Conservation (phyloP, 148 eudicot species). For the Silene uniflora region DNA sequence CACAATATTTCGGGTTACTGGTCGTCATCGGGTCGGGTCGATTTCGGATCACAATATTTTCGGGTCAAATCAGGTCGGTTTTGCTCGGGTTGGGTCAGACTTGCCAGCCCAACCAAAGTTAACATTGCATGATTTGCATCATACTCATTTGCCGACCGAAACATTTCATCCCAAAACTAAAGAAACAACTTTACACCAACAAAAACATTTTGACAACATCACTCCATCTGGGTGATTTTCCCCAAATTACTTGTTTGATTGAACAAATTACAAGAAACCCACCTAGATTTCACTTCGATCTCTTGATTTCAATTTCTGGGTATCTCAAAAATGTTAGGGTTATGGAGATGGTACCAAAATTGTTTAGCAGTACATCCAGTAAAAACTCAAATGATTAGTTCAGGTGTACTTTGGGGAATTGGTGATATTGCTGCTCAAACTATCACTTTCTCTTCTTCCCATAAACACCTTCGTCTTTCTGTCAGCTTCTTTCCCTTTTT, state of each 20-base stretch:
- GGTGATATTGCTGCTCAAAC: conserved; percentile 90
- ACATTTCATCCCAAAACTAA: neutral
- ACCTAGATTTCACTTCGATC: neutral
- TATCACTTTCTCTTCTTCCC: conserved; percentile 53
- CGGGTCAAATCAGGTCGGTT: too few relatives aligned
- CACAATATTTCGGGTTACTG: too few relatives aligned
- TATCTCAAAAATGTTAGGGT: conserved; percentile 44
- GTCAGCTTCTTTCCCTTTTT: conserved; percentile 17
- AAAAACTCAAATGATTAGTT: conserved; percentile 89
- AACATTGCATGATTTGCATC: too few relatives aligned
- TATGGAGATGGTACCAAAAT: conserved; percentile 92
- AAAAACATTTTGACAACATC: neutral
- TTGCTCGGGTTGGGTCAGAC: too few relatives aligned
- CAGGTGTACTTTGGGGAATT: conserved; percentile 84
- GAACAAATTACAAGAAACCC: conserved; percentile 6
- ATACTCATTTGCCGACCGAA: too few relatives aligned
- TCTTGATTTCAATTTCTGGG: neutral
- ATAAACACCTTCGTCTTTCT: conserved; percentile 22
- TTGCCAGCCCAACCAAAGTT: too few relatives aligned
- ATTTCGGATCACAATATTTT: too few relatives aligned
- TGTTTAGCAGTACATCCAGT: conserved; percentile 78
- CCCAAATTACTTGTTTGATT: neutral
- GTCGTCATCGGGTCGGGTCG: too few relatives aligned
- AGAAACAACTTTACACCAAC: neutral
- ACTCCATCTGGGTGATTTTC: neutral